Percentiles rank a stretch among this genome's conserved stretches.
phyloP scores from a whole-genome alignment of 2,329 filamentous ascomycete species.

The Harringtonia aguacate region DNA sequence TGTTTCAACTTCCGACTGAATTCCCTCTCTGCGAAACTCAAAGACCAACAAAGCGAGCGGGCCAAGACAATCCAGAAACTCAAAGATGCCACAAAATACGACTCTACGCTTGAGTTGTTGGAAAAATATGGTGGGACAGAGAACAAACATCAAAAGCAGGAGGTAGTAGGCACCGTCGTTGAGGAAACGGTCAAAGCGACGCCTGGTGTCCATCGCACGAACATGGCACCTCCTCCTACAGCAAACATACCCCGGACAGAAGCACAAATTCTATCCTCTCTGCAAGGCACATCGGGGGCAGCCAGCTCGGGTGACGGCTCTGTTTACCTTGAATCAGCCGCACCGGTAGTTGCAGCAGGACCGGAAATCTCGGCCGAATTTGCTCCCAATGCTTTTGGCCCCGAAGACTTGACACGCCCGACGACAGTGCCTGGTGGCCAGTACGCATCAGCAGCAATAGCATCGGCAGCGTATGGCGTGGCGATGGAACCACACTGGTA shows the following conservation, averaged over 20 bases:
- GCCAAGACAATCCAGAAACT: slow-evolving; percentile 85
- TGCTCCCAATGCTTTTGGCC: slow-evolving; percentile 58
- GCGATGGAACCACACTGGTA: slow-evolving; percentile 64
- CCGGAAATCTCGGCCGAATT: slow-evolving; percentile 49
- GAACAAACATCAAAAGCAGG: slow-evolving; percentile 10
- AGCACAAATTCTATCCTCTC: no score
- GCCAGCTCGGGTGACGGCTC: no score
- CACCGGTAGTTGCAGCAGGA: slow-evolving; percentile 13
- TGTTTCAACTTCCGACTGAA: slow-evolving; percentile 78
- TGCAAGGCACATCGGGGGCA: no score
- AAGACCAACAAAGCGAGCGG: slow-evolving; percentile 67
- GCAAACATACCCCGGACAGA: slow-evolving; percentile 47
- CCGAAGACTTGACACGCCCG: slow-evolving; percentile 11
- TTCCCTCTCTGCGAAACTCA: slow-evolving; percentile 55
- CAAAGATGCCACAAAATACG: slow-evolving; percentile 91
- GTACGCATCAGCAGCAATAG: slow-evolving; percentile 7
- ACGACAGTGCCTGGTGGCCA: no score
- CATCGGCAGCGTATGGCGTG: slow-evolving; percentile 8
- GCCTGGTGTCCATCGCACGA: slow-evolving; percentile 32
- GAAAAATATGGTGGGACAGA: slow-evolving; percentile 74
- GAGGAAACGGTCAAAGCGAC: slow-evolving; percentile 6
- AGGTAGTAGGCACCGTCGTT: slow-evolving; percentile 7
- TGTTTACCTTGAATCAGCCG: no score
- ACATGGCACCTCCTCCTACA: slow-evolving; percentile 47
- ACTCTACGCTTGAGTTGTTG: slow-evolving; percentile 83